Evolutionary conservation across 352 stramenopile species (phyloP).

Genomic region (Plasmopara viticola): DNA sequence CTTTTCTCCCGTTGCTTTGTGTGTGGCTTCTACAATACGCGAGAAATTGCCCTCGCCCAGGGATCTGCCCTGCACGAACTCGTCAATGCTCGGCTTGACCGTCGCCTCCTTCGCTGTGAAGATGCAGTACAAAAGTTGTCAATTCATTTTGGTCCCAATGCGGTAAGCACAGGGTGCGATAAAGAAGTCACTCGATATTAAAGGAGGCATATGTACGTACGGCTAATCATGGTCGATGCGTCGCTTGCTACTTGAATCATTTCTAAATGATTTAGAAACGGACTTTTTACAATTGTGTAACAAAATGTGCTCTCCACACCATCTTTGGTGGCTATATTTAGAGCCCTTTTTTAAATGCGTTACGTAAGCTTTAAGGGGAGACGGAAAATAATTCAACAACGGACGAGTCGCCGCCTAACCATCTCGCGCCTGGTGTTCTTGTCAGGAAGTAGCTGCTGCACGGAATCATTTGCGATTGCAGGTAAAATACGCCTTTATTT

Average conservation of each 20-base stretch:
- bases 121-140: constrained; percentile 8
- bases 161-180: background rate
- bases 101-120: constrained; percentile 58
- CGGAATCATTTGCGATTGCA: constrained; percentile 9
- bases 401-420: constrained; percentile 17
- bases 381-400: constrained; percentile 33
- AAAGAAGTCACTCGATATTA: background rate
- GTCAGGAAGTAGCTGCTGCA: constrained; percentile 13
- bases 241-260: background rate
- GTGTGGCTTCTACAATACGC: constrained; percentile 83
- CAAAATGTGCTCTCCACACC: constrained; percentile 5
- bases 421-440: constrained; percentile 15
- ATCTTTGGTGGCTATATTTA: constrained; percentile 14
- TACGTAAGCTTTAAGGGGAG: constrained; percentile 18
- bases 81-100: constrained; percentile 68
- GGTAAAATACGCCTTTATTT: constrained; percentile 6
- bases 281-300: background rate
- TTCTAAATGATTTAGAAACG: too few species aligned
- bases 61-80: constrained; percentile 54
- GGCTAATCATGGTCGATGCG: constrained; percentile 11
- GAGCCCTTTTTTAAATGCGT: constrained; percentile 24
- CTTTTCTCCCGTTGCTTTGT: constrained; percentile 84
- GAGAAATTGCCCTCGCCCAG: constrained; percentile 94
- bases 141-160: background rate
- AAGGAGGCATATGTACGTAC: constrained; percentile 10